phyloP scores from a whole-genome alignment of 495 filamentous ascomycete species.

The Trichoderma reesei region DNA sequence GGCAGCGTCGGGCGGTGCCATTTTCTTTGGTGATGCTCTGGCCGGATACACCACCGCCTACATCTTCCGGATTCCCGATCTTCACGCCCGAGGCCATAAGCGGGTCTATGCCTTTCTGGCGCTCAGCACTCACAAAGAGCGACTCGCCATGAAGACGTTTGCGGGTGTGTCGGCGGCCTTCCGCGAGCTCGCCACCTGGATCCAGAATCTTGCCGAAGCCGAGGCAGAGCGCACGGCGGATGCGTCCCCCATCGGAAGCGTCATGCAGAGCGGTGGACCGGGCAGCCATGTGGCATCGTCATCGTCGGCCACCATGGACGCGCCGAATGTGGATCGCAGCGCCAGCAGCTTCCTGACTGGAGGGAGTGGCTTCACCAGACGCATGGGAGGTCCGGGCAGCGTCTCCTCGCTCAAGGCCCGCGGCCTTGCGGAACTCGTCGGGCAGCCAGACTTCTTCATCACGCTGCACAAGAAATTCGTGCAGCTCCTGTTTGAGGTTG shows the following conservation, averaged over 20 bases:
- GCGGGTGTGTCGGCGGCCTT: slow-evolving; percentile 67
- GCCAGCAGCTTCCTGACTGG: slow-evolving; percentile 39
- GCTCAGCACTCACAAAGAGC: slow-evolving; percentile 61
- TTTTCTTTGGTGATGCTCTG: slow-evolving; percentile 76
- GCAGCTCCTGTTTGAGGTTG: slow-evolving; percentile 57
- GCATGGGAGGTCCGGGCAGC: slow-evolving; percentile 29
- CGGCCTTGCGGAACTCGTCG: slow-evolving; percentile 77
- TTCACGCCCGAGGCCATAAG: slow-evolving; percentile 76
- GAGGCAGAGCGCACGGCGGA: slow-evolving; percentile 46
- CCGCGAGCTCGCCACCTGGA: slow-evolving; percentile 63
- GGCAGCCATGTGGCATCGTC: slow-evolving; percentile 18
- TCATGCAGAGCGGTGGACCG: slow-evolving; percentile 12
- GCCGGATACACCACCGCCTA: slow-evolving; percentile 88
- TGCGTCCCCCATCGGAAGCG: slow-evolving; percentile 21
- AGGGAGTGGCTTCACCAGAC: slow-evolving; percentile 28
- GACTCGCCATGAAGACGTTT: slow-evolving; percentile 64
- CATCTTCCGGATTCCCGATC: slow-evolving; percentile 81
- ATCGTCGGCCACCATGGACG: slow-evolving; percentile 14
- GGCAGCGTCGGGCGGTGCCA: slow-evolving; percentile 51
- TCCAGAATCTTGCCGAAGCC: slow-evolving; percentile 49
- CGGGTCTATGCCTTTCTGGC: slow-evolving; percentile 83
- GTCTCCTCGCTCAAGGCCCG: slow-evolving; percentile 52
- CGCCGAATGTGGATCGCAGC: slow-evolving; percentile 14
- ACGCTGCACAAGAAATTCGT: slow-evolving; percentile 77
- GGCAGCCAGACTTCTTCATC: slow-evolving; percentile 79